Percentiles rank a stretch among this genome's conserved stretches.
Conservation (phyloP, 2,329 filamentous ascomycete species). For the Exserohilum rostratum region DNA sequence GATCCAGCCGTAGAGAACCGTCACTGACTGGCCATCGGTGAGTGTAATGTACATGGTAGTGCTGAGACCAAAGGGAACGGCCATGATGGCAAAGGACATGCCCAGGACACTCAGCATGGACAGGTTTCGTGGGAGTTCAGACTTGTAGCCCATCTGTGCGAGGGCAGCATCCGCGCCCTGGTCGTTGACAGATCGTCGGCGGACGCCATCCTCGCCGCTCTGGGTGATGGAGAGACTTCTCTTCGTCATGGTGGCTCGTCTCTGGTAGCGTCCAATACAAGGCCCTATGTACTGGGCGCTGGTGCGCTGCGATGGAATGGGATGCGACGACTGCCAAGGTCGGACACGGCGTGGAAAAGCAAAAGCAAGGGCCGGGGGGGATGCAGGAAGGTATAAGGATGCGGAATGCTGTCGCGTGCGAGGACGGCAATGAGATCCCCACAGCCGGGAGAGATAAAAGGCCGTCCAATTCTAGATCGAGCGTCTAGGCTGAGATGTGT, state of each 20-base stretch:
- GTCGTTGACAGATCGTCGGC: conserved; percentile 36
- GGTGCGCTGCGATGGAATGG: neutral
- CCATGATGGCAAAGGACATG: conserved; percentile 77
- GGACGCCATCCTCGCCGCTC: conserved; percentile 15
- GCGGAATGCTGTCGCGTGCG: conserved; percentile 1
- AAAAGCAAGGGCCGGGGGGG: neutral
- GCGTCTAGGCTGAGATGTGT: neutral
- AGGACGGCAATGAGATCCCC: neutral
- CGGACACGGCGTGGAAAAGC: neutral
- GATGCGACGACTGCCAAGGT: neutral
- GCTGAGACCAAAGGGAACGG: conserved; percentile 69
- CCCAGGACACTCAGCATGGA: conserved; percentile 74
- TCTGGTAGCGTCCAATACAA: neutral
- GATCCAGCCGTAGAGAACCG: conserved; percentile 73
- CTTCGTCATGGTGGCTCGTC: conserved; percentile 20
- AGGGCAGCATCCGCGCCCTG: conserved; percentile 64
- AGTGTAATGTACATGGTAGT: conserved; percentile 73
- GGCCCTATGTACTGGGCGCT: conserved; percentile 3
- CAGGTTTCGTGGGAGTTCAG: conserved; percentile 68
- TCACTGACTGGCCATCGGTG: conserved; percentile 71
- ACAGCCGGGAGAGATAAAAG: conserved; percentile 3
- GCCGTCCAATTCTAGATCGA: conserved; percentile 4
- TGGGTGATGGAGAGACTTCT: conserved; percentile 28
- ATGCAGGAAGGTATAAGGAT: neutral
- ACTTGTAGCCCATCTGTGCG: conserved; percentile 71